Percentiles rank a stretch among this genome's conserved stretches.
Evolutionary conservation across 441 rosid species (phyloP).

Genomic region (Gossypium gossypioides): DNA sequence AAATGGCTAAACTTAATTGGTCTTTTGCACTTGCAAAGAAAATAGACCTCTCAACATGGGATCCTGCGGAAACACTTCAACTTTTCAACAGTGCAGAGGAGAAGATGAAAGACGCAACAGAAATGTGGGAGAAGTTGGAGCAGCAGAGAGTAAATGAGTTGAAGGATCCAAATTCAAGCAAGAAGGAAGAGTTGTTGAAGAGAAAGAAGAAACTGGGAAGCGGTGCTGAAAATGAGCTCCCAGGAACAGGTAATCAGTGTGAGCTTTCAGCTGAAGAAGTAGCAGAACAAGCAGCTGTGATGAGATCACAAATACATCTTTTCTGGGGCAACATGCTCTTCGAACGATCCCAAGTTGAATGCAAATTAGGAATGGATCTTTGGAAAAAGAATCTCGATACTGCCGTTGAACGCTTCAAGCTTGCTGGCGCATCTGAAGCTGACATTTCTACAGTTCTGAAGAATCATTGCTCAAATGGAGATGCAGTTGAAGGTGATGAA

Average conservation of each 20-base stretch:
- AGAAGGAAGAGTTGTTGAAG: constrained; percentile 63
- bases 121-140: constrained; percentile 95
- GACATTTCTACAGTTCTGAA: constrained; percentile 61
- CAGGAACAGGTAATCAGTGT: constrained; percentile 26
- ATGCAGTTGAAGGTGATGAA: constrained; percentile 28
- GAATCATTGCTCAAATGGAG: constrained; percentile 58
- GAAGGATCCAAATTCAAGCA: constrained; percentile 57
- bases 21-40: constrained; percentile 68
- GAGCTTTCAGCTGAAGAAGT: constrained; percentile 69
- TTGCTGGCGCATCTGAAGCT: constrained; percentile 86
- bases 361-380: constrained; percentile 59
- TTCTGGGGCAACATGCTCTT: constrained; percentile 96
- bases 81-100: constrained; percentile 79
- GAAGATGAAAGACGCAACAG: constrained; percentile 83
- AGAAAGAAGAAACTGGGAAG: constrained; percentile 67
- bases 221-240: constrained; percentile 35
- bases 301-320: constrained; percentile 95
- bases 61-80: constrained; percentile 52
- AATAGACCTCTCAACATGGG: constrained; percentile 63
- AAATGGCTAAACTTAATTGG: constrained; percentile 97
- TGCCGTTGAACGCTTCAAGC: constrained; percentile 73
- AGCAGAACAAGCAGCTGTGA: constrained; percentile 83
- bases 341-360: constrained; percentile 88
- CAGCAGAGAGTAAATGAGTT: constrained; percentile 58
- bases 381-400: constrained; percentile 72